phyloP scores from a whole-genome alignment of 1,284 basidiomycete species.

The Ceratobasidium sp. region DNA sequence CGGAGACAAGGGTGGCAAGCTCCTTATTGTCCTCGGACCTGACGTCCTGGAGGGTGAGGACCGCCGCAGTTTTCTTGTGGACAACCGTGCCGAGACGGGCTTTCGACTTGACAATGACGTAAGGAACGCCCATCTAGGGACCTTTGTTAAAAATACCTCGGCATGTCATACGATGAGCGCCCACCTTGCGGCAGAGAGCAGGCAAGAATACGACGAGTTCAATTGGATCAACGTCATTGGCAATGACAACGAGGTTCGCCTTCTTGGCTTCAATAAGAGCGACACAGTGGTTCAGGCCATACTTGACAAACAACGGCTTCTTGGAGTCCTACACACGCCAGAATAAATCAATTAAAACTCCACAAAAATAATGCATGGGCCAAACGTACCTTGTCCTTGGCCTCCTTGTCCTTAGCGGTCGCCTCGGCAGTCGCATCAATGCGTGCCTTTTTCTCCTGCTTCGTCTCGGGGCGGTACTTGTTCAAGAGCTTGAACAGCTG shows the following conservation, averaged over 20 bases:
- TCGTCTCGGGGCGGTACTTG: constrained; percentile 95
- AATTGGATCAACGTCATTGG: constrained; percentile 98
- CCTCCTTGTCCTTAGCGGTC: constrained; percentile 81
- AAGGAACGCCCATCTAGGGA: constrained; percentile 89
- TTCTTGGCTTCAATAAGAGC: constrained; percentile 98
- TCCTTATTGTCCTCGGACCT: constrained; percentile 94
- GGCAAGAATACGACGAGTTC: constrained; percentile 99
- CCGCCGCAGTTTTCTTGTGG: constrained; percentile 97
- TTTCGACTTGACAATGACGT: constrained; percentile 98
- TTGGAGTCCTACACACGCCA: constrained; percentile 70
- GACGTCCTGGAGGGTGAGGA: constrained; percentile 92
- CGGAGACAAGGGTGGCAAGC: constrained; percentile 90
- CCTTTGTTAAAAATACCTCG: not conserved
- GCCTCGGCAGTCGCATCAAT: constrained; percentile 80
- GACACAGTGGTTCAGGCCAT: constrained; percentile 96
- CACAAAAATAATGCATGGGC: constrained; percentile 34
- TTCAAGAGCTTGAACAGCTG: constrained; percentile 98
- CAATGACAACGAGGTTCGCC: constrained; percentile 95
- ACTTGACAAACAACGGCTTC: constrained; percentile 96
- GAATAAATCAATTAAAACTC: constrained; percentile 7
- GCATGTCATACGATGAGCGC: not conserved
- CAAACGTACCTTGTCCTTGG: constrained; percentile 67
- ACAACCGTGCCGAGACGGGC: constrained; percentile 96
- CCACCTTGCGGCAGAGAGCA: constrained; percentile 89
- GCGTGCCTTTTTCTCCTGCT: constrained; percentile 98